These are phyloP conservation scores for Nyssa sinensis DNA, from an alignment of 148 eudicot species.

Conservation along the genomic window DNA sequence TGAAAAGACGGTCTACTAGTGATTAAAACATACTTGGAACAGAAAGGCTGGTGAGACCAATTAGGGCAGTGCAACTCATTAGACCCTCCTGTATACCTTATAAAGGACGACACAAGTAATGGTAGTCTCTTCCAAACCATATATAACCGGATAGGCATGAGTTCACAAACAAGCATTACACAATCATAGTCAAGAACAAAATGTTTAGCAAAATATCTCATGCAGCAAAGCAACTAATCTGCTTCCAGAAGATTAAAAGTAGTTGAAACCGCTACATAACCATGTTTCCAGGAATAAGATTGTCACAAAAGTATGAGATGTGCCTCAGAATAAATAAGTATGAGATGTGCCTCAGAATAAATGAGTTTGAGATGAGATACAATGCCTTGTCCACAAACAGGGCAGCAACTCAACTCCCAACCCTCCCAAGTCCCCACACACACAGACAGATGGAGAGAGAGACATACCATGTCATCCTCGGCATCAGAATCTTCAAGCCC, in stretches of 20 bases:
- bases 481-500: constrained; percentile 99
- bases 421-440: constrained; percentile 1
- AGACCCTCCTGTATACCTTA: background rate
- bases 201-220: background rate
- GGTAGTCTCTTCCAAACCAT: background rate
- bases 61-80: background rate
- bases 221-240: background rate
- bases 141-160: background rate
- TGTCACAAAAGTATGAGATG: too few species aligned
- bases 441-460: constrained; percentile 20
- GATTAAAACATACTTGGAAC: too few species aligned
- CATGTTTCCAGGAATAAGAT: too few species aligned
- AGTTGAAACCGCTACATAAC: background rate
- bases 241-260: background rate
- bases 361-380: too few species aligned
- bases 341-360: too few species aligned
- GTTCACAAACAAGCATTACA: background rate
- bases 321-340: too few species aligned
- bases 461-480: constrained; percentile 58
- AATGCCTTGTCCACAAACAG: background rate
- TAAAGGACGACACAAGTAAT: background rate
- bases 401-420: too few species aligned
- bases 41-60: too few species aligned
- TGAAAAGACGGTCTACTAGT: background rate
- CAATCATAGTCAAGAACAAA: background rate